These are phyloP conservation scores for Aspergillus chevalieri DNA, from an alignment of 2,329 filamentous ascomycete genomes.

Conservation along the genomic window DNA sequence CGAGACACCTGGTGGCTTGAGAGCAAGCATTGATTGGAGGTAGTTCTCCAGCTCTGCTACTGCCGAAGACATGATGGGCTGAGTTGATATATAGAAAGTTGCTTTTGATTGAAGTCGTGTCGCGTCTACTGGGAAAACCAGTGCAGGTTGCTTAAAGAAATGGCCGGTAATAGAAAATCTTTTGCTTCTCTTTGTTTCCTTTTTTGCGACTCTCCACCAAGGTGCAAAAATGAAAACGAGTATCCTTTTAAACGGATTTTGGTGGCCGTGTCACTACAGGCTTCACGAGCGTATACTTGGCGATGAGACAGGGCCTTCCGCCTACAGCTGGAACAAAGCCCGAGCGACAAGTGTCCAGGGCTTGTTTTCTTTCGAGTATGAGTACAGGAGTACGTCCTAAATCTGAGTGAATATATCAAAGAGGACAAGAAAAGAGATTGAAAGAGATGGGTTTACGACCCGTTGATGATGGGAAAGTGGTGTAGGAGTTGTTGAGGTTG, in stretches of 20 bases:
- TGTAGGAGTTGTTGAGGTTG: conserved; percentile 6
- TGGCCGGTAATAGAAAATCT: conserved; percentile 10
- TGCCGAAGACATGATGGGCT: conserved; percentile 63
- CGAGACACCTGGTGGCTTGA: conserved; percentile 91
- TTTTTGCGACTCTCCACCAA: neutral
- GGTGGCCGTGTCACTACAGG: conserved; percentile 34
- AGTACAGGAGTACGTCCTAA: conserved; percentile 32
- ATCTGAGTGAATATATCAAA: conserved; percentile 10
- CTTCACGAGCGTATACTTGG: conserved; percentile 27
- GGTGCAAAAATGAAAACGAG: conserved; percentile 9
- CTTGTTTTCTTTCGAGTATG: conserved; percentile 21
- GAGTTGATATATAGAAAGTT: conserved; percentile 7
- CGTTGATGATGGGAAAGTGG: conserved; percentile 6
- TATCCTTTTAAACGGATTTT: conserved; percentile 21
- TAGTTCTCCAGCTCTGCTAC: conserved; percentile 86
- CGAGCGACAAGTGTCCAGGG: conserved; percentile 27
- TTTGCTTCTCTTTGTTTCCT: conserved; percentile 5
- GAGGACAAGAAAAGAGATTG: conserved; percentile 5
- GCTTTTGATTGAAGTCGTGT: conserved; percentile 8
- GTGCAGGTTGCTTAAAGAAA: conserved; percentile 3
- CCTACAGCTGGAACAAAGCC: conserved; percentile 36
- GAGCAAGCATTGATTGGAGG: conserved; percentile 81
- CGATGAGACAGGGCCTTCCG: conserved; percentile 23
- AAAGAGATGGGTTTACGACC: conserved; percentile 20
- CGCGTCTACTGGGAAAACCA: conserved; percentile 22